phyloP scores from a whole-genome alignment of 768 basidiomycete species.

The Baorangia bicolor region DNA sequence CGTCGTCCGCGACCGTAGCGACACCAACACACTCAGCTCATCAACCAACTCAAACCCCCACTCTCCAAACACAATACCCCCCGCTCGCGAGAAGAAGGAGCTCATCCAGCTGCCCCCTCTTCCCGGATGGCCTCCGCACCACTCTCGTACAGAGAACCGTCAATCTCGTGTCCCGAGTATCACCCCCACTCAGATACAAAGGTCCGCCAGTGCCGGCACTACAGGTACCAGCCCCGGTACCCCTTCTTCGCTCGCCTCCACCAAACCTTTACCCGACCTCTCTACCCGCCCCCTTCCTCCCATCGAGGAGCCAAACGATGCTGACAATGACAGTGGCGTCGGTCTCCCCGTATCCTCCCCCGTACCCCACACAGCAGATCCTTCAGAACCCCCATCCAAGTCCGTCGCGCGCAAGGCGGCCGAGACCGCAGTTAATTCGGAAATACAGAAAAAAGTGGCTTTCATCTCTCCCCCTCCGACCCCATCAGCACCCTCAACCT shows the following conservation, averaged over 20 bases:
- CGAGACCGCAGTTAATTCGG: conserved; percentile 36
- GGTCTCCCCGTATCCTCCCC: conserved; percentile 35
- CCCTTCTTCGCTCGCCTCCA: conserved; percentile 47
- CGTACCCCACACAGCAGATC: conserved; percentile 24
- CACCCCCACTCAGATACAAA: conserved; percentile 26
- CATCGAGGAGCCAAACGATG: conserved; percentile 41
- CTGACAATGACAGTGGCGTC: conserved; percentile 37
- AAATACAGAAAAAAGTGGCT: conserved; percentile 81
- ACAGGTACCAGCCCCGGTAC: conserved; percentile 38
- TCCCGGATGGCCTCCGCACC: conserved; percentile 62
- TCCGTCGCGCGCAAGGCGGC: conserved; percentile 38
- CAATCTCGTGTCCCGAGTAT: conserved; percentile 15
- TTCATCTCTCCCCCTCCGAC: conserved; percentile 83
- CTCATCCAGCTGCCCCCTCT: conserved; percentile 59
- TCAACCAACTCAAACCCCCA: conserved; percentile 22
- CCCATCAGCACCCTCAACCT: conserved; percentile 46
- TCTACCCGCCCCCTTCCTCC: conserved; percentile 48
- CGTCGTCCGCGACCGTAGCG: conserved; percentile 31
- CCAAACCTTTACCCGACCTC: conserved; percentile 75
- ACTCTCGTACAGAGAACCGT: conserved; percentile 24
- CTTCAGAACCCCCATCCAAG: conserved; percentile 26
- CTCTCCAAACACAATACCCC: conserved; percentile 25
- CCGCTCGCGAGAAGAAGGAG: conserved; percentile 53
- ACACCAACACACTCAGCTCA: conserved; percentile 33
- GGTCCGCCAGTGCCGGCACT: conserved; percentile 29